phyloP scores from a whole-genome alignment of 352 stramenopile genomes.

The Pseudoperonospora humuli region DNA sequence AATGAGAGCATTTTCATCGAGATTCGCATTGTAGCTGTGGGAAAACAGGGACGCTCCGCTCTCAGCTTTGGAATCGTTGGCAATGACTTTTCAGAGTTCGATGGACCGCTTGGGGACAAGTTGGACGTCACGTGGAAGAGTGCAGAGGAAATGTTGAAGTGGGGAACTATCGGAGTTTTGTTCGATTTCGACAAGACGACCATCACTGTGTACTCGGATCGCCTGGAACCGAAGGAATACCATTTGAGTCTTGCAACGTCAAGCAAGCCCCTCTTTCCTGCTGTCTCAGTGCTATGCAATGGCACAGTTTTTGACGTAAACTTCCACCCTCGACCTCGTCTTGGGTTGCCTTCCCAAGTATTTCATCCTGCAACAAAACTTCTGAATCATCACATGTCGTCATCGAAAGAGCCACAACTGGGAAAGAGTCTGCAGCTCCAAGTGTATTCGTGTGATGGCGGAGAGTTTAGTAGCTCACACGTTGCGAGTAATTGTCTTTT shows the following conservation, averaged over 20 bases:
- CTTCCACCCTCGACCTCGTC: conserved; percentile 51
- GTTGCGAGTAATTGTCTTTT: conserved; percentile 54
- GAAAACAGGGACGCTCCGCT: conserved; percentile 34
- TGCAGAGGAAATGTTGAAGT: conserved; percentile 27
- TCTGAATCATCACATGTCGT: conserved; percentile 34
- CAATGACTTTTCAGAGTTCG: conserved; percentile 26
- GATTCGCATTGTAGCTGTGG: conserved; percentile 42
- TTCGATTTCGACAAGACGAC: conserved; percentile 69
- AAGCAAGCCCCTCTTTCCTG: conserved; percentile 41
- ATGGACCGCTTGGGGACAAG: conserved; percentile 13
- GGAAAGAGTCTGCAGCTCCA: conserved; percentile 66
- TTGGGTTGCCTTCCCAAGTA: conserved; percentile 37
- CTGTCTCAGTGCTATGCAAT: conserved; percentile 65
- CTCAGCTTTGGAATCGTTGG: conserved; percentile 52
- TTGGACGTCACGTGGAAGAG: conserved; percentile 33
- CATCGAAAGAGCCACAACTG: conserved; percentile 56
- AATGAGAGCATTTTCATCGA: conserved; percentile 49
- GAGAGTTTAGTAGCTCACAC: conserved; percentile 75
- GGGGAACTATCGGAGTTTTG: conserved; percentile 52
- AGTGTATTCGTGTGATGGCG: conserved; percentile 62
- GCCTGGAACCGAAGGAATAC: conserved; percentile 32
- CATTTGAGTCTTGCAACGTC: conserved; percentile 25
- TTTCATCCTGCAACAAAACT: conserved; percentile 30
- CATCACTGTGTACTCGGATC: conserved; percentile 45
- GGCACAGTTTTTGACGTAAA: conserved; percentile 52